These are phyloP conservation scores for Pseudogymnoascus sp. DNA, from an alignment of 2,329 filamentous ascomycete genomes.

Conservation along the genomic window DNA sequence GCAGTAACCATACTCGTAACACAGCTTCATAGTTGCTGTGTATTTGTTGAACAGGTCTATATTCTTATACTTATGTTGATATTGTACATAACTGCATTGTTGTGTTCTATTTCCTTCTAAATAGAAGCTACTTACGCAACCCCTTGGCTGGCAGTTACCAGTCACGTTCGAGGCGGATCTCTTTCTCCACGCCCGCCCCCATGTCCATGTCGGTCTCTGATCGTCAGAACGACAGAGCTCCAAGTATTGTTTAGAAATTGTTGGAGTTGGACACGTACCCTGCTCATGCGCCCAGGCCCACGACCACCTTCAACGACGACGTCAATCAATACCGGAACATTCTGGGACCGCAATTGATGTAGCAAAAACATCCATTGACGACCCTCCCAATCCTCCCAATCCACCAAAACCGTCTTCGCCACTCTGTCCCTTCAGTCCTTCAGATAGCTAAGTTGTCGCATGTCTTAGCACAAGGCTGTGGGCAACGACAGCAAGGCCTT, in stretches of 20 bases:
- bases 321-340: background rate
- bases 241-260: conserved; percentile 5
- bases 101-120: background rate
- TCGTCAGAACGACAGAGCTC: conserved; percentile 3
- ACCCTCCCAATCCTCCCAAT: background rate
- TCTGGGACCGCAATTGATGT: background rate
- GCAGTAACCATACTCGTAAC: background rate
- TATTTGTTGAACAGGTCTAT: background rate
- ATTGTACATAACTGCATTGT: background rate
- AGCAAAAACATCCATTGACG: background rate
- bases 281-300: background rate
- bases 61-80: background rate
- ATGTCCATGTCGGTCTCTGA: conserved; percentile 2
- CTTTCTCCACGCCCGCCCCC: conserved; percentile 1
- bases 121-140: background rate
- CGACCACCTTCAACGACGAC: background rate
- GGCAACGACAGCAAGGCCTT: conserved; percentile 24
- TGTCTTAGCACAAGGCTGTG: conserved; percentile 24
- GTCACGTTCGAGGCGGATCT: conserved; percentile 4
- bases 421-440: background rate
- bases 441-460: conserved; percentile 14
- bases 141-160: background rate
- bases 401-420: background rate
- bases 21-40: background rate
- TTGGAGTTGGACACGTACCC: conserved; percentile 5